Evolutionary conservation across 2,329 filamentous ascomycete species (phyloP).

Genomic region (Neurospora sp.): DNA sequence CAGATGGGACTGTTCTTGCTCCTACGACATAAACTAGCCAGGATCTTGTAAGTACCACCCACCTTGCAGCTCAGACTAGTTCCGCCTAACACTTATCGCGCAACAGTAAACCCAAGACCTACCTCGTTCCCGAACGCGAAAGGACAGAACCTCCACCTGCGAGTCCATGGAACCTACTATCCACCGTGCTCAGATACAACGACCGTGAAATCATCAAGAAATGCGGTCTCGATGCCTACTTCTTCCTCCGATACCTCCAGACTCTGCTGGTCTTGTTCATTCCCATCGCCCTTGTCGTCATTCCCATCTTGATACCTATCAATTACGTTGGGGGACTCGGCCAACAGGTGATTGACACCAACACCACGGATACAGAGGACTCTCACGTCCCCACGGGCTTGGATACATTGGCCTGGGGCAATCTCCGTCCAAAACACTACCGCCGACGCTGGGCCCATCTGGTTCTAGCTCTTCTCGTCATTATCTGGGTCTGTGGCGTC

Average conservation of each 20-base stretch:
- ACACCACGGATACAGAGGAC: constrained; percentile 24
- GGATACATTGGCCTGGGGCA: constrained; percentile 79
- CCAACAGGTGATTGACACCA: constrained; percentile 36
- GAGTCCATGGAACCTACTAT: constrained; percentile 39
- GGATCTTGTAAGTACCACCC: constrained; percentile 61
- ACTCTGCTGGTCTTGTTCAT: constrained; percentile 82
- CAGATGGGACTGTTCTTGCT: constrained; percentile 64
- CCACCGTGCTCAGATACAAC: constrained; percentile 56
- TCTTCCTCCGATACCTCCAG: constrained; percentile 81
- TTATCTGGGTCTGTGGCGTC: constrained; percentile 77
- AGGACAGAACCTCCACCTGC: constrained; percentile 64
- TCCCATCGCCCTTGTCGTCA: constrained; percentile 64
- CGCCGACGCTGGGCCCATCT: constrained; percentile 76
- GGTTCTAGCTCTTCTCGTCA: constrained; percentile 64
- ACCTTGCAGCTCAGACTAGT: not conserved
- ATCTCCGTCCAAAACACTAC: constrained; percentile 58
- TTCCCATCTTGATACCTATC: constrained; percentile 78
- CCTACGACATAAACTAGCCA: constrained; percentile 65
- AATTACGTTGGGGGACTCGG: constrained; percentile 67
- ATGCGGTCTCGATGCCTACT: constrained; percentile 92
- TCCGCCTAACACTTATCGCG: constrained; percentile 3
- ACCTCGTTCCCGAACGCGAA: constrained; percentile 75
- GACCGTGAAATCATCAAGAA: constrained; percentile 84
- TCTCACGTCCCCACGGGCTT: constrained; percentile 48
- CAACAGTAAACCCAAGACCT: constrained; percentile 68